Evolutionary conservation across 345 rosid genomes (phyloP).

Genomic region (Populus nigra): DNA sequence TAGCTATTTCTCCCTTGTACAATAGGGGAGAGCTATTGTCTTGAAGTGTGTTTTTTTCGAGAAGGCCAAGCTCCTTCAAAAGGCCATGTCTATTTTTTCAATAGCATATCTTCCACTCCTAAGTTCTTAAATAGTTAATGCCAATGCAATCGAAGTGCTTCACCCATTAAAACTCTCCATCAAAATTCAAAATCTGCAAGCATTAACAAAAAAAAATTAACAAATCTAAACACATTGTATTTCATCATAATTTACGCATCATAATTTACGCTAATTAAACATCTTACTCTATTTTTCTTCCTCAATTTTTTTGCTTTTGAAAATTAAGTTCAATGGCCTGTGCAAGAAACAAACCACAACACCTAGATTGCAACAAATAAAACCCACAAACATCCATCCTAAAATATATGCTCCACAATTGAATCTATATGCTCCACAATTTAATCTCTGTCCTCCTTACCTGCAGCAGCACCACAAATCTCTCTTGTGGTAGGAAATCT

Average conservation of each 20-base stretch:
- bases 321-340: neutral
- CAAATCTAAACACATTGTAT: neutral
- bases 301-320: neutral
- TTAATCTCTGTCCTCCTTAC: neutral
- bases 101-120: neutral
- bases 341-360: no score
- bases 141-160: neutral
- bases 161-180: neutral
- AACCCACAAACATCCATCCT: neutral
- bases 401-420: neutral
- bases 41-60: neutral
- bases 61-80: neutral
- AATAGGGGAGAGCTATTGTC: no score
- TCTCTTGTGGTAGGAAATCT: slow-evolving; percentile 52
- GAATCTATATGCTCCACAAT: neutral
- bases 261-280: neutral
- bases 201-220: no score
- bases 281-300: neutral
- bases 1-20: no score
- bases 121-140: neutral
- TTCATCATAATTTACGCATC: neutral
- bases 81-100: neutral
- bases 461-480: slow-evolving; percentile 3
- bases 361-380: no score
- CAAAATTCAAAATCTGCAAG: neutral